Evolutionary conservation across 192 early-diverging fungal species (phyloP), one percentile per base, ranked within the genome.

Genomic region (Coemansia nantahalensis): DNA sequence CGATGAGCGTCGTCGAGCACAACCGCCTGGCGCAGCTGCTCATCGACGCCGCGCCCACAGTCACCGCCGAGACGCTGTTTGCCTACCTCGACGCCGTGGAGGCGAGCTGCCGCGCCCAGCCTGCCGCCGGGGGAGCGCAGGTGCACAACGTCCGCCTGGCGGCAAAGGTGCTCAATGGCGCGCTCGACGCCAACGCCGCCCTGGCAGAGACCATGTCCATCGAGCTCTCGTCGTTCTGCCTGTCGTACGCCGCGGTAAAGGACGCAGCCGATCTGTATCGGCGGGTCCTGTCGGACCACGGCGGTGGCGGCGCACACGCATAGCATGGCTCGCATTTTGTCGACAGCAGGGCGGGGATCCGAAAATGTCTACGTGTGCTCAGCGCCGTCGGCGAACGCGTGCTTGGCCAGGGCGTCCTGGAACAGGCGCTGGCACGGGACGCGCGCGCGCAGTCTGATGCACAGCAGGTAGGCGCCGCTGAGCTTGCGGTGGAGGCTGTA

Each of bases 401-500:
- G 24, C 39, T 17, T 23, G 22, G 33, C 31, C 30, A 42, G 24
- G 23, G 19, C 67, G 10, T 24, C 43, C 28, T 55, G 63, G 48
- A 69, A 77, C 62, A 77, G 15, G 16, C 50, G 53, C 17, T 68
- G 66, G 53, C 72, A 77, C 13, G 62, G 59, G 22, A 90, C 79
- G 19, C 69, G 56, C 2, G 84, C 80, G 17, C 84, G 62, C 23
- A 98, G 68, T 66, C 87, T 90, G 15, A 88, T 82, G 60, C 94
- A 98, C 17, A 97, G 66, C 67, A 98, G 70, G 62, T 93, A 97
- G 0, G 88, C 90, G 2, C 96, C 94, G 17, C 88, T 90, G 37
- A 99, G 80, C 61, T 97, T 99, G 31, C 93, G 80, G 52, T 99
- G 96, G 65, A 97, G 68, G 13, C 89, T 89, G 68, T 99, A 99